A percentile compares a stretch with the other conserved stretches of the same genome.
These are phyloP conservation scores for Sporopachydermia quercuum DNA, from an alignment of 805 yeast genomes.

Conservation along the genomic window DNA sequence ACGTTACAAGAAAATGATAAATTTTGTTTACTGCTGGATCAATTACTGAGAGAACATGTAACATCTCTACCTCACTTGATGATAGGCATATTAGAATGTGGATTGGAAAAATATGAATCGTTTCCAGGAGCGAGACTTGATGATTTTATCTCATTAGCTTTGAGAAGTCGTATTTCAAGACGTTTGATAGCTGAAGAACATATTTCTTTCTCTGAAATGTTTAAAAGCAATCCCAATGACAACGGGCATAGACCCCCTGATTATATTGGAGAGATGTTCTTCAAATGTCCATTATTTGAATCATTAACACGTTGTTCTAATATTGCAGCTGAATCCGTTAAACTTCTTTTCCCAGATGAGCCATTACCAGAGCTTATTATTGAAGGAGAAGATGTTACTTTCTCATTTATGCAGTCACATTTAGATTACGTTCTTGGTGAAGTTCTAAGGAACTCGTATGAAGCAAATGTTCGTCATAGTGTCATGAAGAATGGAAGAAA, in stretches of 20 bases:
- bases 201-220: constrained; percentile 57
- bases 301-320: constrained; percentile 43
- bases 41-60: constrained; percentile 60
- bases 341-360: constrained; percentile 36
- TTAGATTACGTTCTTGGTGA: constrained; percentile 80
- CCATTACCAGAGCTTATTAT: constrained; percentile 60
- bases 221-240: constrained; percentile 31
- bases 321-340: constrained; percentile 35
- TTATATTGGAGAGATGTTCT: constrained; percentile 62
- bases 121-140: constrained; percentile 56
- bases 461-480: constrained; percentile 45
- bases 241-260: constrained; percentile 23
- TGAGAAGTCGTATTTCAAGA: constrained; percentile 79
- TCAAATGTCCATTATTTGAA: constrained; percentile 59
- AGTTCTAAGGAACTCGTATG: constrained; percentile 69
- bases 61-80: constrained; percentile 74
- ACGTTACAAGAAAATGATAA: constrained; percentile 60
- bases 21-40: constrained; percentile 51
- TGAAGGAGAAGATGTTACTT: constrained; percentile 60
- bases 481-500: not conserved
- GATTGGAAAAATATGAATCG: constrained; percentile 33
- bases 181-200: constrained; percentile 89
- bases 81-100: constrained; percentile 84
- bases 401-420: constrained; percentile 79
- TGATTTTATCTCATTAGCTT: constrained; percentile 55